These are phyloP conservation scores for Nitzschia sp. DNA, from an alignment of 108 stramenopile genomes.

Conservation along the genomic window DNA sequence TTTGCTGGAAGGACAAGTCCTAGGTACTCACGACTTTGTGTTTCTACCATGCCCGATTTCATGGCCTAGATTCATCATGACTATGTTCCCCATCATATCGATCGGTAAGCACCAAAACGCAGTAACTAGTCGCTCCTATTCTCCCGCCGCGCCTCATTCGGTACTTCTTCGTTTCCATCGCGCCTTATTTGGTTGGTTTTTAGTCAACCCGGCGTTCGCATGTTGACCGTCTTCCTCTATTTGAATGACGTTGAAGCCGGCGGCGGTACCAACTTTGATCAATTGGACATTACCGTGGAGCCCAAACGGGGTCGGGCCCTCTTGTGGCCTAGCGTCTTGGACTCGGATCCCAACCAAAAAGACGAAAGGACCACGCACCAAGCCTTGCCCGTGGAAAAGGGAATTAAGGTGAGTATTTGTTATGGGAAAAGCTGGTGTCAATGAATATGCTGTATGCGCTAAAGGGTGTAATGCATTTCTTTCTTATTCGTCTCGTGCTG, in stretches of 20 bases:
- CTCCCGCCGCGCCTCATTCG: no score
- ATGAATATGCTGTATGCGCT: not conserved
- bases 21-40: no score
- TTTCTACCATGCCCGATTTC: no score
- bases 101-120: slow-evolving; percentile 42
- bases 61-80: slow-evolving; percentile 48
- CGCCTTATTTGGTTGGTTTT: not conserved
- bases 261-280: slow-evolving; percentile 85
- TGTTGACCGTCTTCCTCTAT: slow-evolving; percentile 87
- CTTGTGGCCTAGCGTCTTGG: slow-evolving; percentile 84
- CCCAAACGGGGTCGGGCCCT: slow-evolving; percentile 83
- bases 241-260: slow-evolving; percentile 89
- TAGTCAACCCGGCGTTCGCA: slow-evolving; percentile 71
- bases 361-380: slow-evolving; percentile 83
- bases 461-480: no score
- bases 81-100: slow-evolving; percentile 31
- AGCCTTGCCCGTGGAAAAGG: slow-evolving; percentile 74
- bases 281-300: slow-evolving; percentile 62
- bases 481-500: slow-evolving; percentile 52
- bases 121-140: no score
- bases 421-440: not conserved
- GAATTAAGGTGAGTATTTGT: no score
- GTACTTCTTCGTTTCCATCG: no score
- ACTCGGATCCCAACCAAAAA: slow-evolving; percentile 60
- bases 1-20: no score